Base-by-base conservation (phyloP, 202 grass and related monocot species). In the Elaeis oleifera region DNA sequence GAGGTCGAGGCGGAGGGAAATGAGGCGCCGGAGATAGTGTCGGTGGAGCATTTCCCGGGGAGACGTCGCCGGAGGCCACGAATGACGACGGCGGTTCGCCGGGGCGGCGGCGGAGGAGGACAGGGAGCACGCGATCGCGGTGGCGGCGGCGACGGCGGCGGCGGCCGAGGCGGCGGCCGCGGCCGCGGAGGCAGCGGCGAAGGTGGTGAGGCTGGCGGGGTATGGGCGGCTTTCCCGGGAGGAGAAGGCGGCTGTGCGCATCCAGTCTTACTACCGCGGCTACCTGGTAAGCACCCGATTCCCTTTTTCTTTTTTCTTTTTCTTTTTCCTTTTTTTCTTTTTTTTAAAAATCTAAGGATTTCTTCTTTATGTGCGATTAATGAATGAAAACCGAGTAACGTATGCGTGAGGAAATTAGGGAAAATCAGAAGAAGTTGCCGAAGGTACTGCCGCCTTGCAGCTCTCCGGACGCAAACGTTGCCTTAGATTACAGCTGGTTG, bases 201-300 rank as follows among this genome's bases (percentile, higher is more conserved):
- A 74, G 70, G 85, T 85, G 72, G 82, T 95, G 17, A 71, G 81
- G 44, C 61, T 83, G 23, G 73, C 81, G 1, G 84, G 71, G 7
- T 69, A 79, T 27, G 72, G 71, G 49, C 78, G 75, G 3, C 5
- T 65, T 22, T 75, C 84, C 18, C 65, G 68, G 70, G 84, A 83
- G 79, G 81, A 89, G 51, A 71, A 73, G 62, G 89, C 89, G 24
- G 84, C 84, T 53, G 70, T 83, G 72, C 76, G 74, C 61, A 89
- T 95, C 80, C 89, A 95, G 70, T 65, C 89, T 1, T 80, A 67
- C 68, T 95, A 95, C 79, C 82, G 81, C 74, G 84, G 89, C 0
- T 89, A 85, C 51, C 69, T 95, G 89, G 89, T 89, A 81, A 60
- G 70, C 19, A 5, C 0, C 7, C 16, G 8, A 16, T 15, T 22